These are phyloP conservation scores for Coprinopsis sp. DNA, from an alignment of 768 basidiomycete genomes.

Conservation along the genomic window DNA sequence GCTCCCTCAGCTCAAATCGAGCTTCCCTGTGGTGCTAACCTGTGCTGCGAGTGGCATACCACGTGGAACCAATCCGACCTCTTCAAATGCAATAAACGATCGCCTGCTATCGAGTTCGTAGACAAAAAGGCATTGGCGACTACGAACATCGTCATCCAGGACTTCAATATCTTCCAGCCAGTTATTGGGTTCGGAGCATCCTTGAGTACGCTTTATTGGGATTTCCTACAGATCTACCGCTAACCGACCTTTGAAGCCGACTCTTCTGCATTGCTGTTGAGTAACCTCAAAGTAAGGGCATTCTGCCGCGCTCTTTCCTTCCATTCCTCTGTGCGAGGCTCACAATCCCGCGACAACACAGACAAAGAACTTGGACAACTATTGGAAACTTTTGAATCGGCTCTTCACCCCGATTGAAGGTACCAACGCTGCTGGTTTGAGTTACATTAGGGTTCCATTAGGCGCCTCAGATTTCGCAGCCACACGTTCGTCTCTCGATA, in stretches of 20 bases:
- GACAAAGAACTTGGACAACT: conserved; percentile 45
- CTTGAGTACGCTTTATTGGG: conserved; percentile 39
- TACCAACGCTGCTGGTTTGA: conserved; percentile 57
- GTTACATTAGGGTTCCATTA: conserved; percentile 60
- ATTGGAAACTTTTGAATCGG: conserved; percentile 42
- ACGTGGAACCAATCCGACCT: conserved; percentile 43
- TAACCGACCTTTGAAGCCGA: conserved; percentile 44
- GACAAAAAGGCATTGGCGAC: conserved; percentile 43
- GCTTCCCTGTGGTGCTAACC: not conserved
- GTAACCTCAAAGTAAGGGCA: conserved; percentile 50
- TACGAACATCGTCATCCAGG: conserved; percentile 56
- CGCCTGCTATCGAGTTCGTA: conserved; percentile 45
- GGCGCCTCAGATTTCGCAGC: conserved; percentile 70
- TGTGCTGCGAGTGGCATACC: conserved; percentile 46
- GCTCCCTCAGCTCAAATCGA: conserved; percentile 15
- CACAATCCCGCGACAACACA: no score
- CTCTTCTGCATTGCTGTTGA: conserved; percentile 56
- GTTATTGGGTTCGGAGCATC: conserved; percentile 62
- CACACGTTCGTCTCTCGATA: conserved; percentile 29
- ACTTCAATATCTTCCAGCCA: conserved; percentile 47
- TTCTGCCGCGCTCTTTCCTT: not conserved
- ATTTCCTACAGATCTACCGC: not conserved
- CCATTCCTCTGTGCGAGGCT: not conserved
- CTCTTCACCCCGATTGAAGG: conserved; percentile 60
- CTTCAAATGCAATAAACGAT: conserved; percentile 40